Conservation (phyloP, 176 grass and related monocot genomes). For the Oropetium thomaeum region DNA sequence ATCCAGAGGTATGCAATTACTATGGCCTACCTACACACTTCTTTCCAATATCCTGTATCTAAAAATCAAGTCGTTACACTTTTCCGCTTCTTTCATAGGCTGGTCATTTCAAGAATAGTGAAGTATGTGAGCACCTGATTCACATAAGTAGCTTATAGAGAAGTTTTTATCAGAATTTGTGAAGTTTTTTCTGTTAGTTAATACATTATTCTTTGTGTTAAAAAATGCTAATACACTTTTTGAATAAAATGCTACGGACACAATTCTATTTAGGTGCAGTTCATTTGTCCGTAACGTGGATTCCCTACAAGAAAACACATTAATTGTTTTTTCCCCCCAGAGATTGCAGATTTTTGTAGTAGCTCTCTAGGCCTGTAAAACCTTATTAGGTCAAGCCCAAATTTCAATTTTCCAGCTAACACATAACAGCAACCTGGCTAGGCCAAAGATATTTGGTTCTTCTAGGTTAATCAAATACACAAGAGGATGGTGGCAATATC, state of each 20-base stretch:
- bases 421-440: background rate
- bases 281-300: background rate
- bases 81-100: too few species aligned
- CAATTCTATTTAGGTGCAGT: background rate
- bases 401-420: background rate
- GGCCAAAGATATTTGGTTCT: background rate
- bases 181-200: constrained; percentile 9
- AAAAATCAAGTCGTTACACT: too few species aligned
- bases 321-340: constrained; percentile 1
- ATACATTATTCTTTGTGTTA: background rate
- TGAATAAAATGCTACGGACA: background rate
- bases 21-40: too few species aligned
- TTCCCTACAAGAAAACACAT: background rate
- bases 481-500: background rate
- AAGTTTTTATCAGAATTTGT: background rate
- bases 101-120: too few species aligned
- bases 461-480: background rate
- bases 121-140: constrained; percentile 24
- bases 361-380: background rate
- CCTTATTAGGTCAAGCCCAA: background rate
- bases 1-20: constrained; percentile 64
- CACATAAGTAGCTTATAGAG: background rate
- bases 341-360: background rate
- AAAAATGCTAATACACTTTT: background rate
- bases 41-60: too few species aligned